Conservation (phyloP, 73 alveolate species). For the Paramecium sexaurelia region DNA sequence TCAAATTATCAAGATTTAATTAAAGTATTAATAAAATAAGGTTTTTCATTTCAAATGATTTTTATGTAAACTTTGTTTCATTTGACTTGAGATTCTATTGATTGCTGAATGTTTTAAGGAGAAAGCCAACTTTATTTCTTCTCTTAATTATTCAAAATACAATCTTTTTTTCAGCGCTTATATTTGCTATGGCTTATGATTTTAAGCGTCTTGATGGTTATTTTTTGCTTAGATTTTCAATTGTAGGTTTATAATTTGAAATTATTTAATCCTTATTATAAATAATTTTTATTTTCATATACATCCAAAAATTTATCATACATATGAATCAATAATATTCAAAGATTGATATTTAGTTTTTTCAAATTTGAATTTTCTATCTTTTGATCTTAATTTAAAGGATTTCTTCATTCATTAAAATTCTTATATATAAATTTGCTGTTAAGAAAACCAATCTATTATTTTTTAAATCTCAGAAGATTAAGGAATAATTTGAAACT, state of each 20-base stretch:
- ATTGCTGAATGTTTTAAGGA: not conserved
- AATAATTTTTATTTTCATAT: not conserved
- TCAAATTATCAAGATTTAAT: too few relatives aligned
- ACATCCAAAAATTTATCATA: not conserved
- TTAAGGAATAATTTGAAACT: not conserved
- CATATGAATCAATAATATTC: not conserved
- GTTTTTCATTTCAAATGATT: not conserved
- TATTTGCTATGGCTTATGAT: not conserved
- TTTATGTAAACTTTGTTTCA: not conserved
- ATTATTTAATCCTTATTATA: not conserved
- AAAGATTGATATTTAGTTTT: not conserved
- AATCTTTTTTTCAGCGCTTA: not conserved
- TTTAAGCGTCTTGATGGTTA: too few relatives aligned
- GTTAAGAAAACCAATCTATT: not conserved
- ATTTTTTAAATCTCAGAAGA: not conserved
- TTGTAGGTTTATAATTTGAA: not conserved
- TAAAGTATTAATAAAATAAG: too few relatives aligned
- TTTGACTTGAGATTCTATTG: not conserved
- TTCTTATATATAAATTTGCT: not conserved
- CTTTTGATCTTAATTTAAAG: not conserved
- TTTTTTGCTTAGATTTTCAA: too few relatives aligned
- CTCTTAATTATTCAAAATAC: not conserved
- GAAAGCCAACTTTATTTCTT: not conserved
- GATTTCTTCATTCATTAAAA: not conserved
- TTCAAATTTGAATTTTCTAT: constrained; percentile 1